These are phyloP conservation scores for Halocafeteria seosinensis DNA, from an alignment of 108 stramenopile species.

Conservation along the genomic window DNA sequence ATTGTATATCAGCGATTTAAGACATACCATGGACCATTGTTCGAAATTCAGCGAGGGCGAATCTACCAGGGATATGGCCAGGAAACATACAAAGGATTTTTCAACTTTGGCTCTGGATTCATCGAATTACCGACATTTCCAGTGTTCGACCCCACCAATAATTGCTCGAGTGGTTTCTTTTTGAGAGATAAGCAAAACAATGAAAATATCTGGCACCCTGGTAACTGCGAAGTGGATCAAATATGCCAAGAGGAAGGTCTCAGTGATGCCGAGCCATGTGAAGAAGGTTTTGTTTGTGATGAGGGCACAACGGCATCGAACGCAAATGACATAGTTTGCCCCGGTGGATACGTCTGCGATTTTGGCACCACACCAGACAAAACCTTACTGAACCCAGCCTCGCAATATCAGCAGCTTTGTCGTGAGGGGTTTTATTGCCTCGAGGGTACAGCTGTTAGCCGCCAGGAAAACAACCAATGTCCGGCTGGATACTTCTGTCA, in stretches of 20 bases:
- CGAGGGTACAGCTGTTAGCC: conserved; percentile 40
- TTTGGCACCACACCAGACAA: conserved; percentile 63
- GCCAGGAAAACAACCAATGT: conserved; percentile 32
- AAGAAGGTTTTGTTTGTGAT: conserved; percentile 58
- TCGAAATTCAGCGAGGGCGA: conserved; percentile 52
- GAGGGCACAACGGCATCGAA: conserved; percentile 38
- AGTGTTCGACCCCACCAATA: conserved; percentile 46
- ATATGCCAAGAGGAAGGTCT: conserved; percentile 35
- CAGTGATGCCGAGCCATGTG: conserved; percentile 48
- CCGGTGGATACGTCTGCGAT: conserved; percentile 54
- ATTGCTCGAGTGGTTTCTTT: conserved; percentile 54
- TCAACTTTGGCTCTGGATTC: conserved; percentile 25
- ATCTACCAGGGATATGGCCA: conserved; percentile 52
- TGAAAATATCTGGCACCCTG: conserved; percentile 51
- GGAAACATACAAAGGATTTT: conserved; percentile 25
- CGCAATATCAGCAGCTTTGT: conserved; percentile 47
- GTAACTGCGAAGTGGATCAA: conserved; percentile 67
- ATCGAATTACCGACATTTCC: conserved; percentile 48
- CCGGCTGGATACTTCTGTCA: conserved; percentile 54
- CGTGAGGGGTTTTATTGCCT: conserved; percentile 45
- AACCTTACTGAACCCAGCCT: conserved; percentile 34
- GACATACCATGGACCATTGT: conserved; percentile 60
- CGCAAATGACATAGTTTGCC: conserved; percentile 28
- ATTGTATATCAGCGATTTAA: conserved; percentile 50
- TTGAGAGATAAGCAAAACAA: conserved; percentile 46